Percentiles rank a stretch among this genome's conserved stretches.
phyloP scores from a whole-genome alignment of 2,329 filamentous ascomycete genomes.

The Metarhizium anisopliae region DNA sequence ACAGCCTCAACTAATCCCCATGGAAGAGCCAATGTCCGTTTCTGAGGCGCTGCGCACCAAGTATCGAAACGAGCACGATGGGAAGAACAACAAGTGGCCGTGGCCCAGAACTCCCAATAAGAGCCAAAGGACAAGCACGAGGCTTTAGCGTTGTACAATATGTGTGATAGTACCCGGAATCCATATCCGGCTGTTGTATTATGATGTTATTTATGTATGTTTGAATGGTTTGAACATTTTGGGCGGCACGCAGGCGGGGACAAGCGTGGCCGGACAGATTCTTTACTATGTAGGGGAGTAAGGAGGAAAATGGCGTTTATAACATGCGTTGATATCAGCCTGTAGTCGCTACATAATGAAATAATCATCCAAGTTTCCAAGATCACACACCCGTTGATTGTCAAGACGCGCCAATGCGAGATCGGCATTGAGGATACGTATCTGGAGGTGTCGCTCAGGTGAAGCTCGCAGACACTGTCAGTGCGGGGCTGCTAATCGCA shows the following conservation, averaged over 20 bases:
- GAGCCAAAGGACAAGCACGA: constrained; percentile 15
- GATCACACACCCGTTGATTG: no score
- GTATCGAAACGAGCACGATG: constrained; percentile 12
- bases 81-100: constrained; percentile 17
- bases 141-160: constrained; percentile 12
- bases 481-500: background rate
- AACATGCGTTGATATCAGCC: no score
- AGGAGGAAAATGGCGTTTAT: no score
- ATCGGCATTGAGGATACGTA: no score
- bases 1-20: constrained; percentile 22
- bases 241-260: background rate
- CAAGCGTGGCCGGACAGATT: background rate
- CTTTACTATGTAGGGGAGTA: background rate
- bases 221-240: background rate
- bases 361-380: no score
- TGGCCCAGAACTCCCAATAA: constrained; percentile 15
- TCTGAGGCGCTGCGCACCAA: constrained; percentile 22
- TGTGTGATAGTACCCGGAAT: background rate
- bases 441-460: no score
- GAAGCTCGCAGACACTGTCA: background rate
- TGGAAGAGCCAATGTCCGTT: constrained; percentile 27
- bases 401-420: no score
- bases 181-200: background rate
- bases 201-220: background rate
- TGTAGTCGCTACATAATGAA: no score